These are phyloP conservation scores for Candida arabinofermentans DNA, from an alignment of 805 yeast species.

Conservation along the genomic window DNA sequence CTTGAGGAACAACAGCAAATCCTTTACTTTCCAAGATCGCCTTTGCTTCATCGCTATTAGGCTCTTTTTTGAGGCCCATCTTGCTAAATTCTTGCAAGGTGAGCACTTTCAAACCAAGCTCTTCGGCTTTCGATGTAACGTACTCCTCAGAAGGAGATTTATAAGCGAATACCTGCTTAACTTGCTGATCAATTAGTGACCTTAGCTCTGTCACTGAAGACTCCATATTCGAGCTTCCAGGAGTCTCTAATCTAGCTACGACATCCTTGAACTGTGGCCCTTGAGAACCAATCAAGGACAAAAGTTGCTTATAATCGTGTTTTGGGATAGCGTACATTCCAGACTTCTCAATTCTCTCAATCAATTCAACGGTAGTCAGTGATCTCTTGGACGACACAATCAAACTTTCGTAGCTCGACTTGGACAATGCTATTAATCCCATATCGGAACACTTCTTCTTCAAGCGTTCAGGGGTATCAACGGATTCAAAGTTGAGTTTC, in stretches of 20 bases:
- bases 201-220: conserved; percentile 27
- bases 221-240: conserved; percentile 20
- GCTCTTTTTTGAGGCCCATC: not conserved
- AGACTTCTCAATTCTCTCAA: conserved; percentile 23
- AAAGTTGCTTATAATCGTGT: conserved; percentile 17
- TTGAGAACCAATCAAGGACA: conserved; percentile 14
- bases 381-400: conserved; percentile 27
- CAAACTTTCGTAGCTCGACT: conserved; percentile 24
- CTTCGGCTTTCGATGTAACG: conserved; percentile 20
- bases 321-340: conserved; percentile 21
- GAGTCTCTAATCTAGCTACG: conserved; percentile 6
- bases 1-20: conserved; percentile 12
- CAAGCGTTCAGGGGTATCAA: conserved; percentile 21
- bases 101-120: conserved; percentile 13
- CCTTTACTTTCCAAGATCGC: conserved; percentile 9
- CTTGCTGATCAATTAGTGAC: conserved; percentile 19
- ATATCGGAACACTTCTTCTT: conserved; percentile 22
- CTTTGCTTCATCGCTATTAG: conserved; percentile 7
- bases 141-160: conserved; percentile 28
- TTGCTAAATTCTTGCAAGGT: conserved; percentile 4
- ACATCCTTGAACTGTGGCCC: conserved; percentile 16
- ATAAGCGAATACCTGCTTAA: conserved; percentile 9
- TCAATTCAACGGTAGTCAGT: conserved; percentile 22
- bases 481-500: conserved; percentile 9
- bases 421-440: conserved; percentile 25